Evolutionary conservation across 169 alveolate species (phyloP), one percentile per base, ranked within the genome.

Genomic region (Plasmodium blacklocki): DNA sequence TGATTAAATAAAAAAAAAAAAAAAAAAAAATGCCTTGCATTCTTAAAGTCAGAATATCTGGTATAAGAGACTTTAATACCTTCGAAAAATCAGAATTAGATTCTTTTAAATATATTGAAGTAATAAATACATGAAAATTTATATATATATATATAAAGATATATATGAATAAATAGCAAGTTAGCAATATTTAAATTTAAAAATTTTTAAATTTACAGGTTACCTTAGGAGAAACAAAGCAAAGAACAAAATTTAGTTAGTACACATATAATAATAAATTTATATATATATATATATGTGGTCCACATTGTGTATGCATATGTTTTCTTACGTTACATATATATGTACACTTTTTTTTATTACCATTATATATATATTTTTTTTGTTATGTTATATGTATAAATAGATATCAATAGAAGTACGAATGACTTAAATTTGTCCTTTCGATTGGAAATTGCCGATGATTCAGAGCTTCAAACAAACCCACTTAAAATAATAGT

Each of bases 391-490:
- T 29, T 29, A 32, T 67, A 3, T 23, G n/a, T 8, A n/a, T 32
- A 47, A 9, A n/a, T 62, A 83, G 91, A 68, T 39, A 83, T 83
- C 43, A 83, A 70, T 50, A 68, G 83, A 56, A 71, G 39, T 3
- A 58, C 74, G 19, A 72, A 54, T 68, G 85, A 83, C 50, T 64
- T 83, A 56, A 78, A 88, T 47, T 54, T 67, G 18, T 70, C 93
- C 29, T 88, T 88, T 62, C 75, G 93, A n/a, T 52, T 88, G 21
- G 93, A 88, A 73, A 78, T 88, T 9, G 88, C 93, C 8, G 93
- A 88, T 54, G 93, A 88, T 39, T 73, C 93, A 7, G 93, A 88
- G 29, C 85, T 88, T 15, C 93, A 88, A 56, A 78, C 64, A 8
- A 62, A 75, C 18, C 93, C 93, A 11, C 89, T 88, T 9, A 88